Evolutionary conservation across 2,329 filamentous ascomycete species (phyloP).

Genomic region (Monilinia fructigena): DNA sequence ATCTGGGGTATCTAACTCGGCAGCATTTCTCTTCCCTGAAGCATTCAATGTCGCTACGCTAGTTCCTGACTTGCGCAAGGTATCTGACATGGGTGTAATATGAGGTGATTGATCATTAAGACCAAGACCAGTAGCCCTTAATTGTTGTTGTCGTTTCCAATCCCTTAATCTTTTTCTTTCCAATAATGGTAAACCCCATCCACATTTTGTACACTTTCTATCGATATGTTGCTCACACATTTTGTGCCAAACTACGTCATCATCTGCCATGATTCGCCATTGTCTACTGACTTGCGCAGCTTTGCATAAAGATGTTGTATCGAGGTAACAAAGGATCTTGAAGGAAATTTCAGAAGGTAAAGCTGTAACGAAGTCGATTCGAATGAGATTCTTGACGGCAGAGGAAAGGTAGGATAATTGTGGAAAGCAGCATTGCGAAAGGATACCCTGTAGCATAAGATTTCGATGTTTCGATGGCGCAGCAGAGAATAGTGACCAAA

Average conservation of each 20-base stretch:
- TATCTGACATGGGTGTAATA: conserved; percentile 49
- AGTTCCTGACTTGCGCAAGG: conserved; percentile 22
- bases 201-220: conserved; percentile 89
- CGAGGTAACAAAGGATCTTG: conserved; percentile 88
- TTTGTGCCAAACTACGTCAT: conserved; percentile 95
- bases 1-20: conserved; percentile 25
- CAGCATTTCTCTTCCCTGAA: conserved; percentile 34
- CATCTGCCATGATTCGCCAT: conserved; percentile 89
- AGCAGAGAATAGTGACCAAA: conserved; percentile 97
- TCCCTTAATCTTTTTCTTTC: conserved; percentile 85
- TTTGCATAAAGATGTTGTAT: conserved; percentile 92
- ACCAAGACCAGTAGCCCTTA: conserved; percentile 60
- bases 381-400: conserved; percentile 88
- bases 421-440: conserved; percentile 95
- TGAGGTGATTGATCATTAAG: conserved; percentile 53
- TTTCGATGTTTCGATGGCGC: conserved; percentile 91
- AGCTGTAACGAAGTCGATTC: conserved; percentile 92
- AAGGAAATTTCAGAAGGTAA: conserved; percentile 88
- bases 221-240: conserved; percentile 99
- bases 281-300: conserved; percentile 88
- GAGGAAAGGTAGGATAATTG: conserved; percentile 91
- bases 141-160: conserved; percentile 73
- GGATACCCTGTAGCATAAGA: conserved; percentile 93
- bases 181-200: conserved; percentile 87
- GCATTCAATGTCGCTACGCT: conserved; percentile 26